Percentiles rank a stretch among this genome's conserved stretches.
phyloP scores from a whole-genome alignment of 75 land plant species.

The Chamaecyparis obtusa region DNA sequence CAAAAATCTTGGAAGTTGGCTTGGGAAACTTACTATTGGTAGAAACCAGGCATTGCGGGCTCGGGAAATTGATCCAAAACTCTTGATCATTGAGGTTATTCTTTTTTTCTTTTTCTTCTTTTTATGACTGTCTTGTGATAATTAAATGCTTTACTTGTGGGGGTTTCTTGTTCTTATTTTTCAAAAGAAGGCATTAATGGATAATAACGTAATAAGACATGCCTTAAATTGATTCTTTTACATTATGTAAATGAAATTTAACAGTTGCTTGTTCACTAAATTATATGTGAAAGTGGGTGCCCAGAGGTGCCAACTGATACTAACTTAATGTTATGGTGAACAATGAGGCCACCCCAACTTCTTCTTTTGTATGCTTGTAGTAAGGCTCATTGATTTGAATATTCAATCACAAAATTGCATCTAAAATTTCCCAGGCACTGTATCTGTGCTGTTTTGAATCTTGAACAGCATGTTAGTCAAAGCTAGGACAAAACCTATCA shows the following conservation, averaged over 20 bases:
- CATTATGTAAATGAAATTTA: neutral
- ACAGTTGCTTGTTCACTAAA: neutral
- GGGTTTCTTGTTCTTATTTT: neutral
- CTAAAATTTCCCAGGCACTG: neutral
- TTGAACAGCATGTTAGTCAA: too few species aligned
- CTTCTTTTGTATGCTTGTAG: neutral
- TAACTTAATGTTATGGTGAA: neutral
- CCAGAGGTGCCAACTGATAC: neutral
- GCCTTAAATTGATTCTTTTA: neutral
- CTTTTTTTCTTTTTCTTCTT: neutral
- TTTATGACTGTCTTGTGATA: neutral
- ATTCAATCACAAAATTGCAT: too few species aligned
- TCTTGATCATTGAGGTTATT: conserved; percentile 78
- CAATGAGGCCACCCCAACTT: too few species aligned
- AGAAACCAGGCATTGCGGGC: conserved; percentile 88
- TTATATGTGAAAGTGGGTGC: neutral
- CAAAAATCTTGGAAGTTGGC: conserved; percentile 99
- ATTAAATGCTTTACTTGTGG: neutral
- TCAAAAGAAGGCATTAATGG: neutral
- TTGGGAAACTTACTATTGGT: conserved; percentile 97
- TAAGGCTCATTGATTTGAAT: neutral
- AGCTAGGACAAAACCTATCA: neutral
- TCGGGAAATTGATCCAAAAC: conserved; percentile 90
- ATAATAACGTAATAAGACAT: neutral
- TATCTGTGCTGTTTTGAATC: neutral